These are phyloP conservation scores for Dianthus caryophyllus DNA, from an alignment of 148 eudicot genomes.

Conservation along the genomic window DNA sequence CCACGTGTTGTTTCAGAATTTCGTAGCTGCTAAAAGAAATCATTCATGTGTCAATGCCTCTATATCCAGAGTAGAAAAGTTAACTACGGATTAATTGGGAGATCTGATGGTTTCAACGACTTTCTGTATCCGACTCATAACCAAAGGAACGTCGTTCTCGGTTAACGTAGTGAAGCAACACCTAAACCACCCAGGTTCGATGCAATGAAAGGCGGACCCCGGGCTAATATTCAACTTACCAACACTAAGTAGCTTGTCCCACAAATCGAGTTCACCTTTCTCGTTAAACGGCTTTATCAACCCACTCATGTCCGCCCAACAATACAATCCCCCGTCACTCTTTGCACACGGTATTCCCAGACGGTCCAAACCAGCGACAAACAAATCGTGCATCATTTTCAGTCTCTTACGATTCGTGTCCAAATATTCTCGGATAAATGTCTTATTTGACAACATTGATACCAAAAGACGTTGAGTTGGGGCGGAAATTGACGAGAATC, in stretches of 20 bases:
- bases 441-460: constrained; percentile 66
- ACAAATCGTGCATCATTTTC: constrained; percentile 42
- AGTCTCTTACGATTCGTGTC: constrained; percentile 50
- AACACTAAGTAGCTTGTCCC: constrained; percentile 69
- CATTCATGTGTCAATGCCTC: neutral
- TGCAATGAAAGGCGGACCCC: constrained; percentile 82
- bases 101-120: constrained; percentile 48
- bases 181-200: constrained; percentile 96
- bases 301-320: constrained; percentile 85
- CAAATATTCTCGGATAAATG: constrained; percentile 45
- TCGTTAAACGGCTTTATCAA: constrained; percentile 56
- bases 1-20: neutral
- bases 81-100: constrained; percentile 4
- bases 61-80: neutral
- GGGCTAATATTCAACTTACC: constrained; percentile 77
- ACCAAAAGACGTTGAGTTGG: constrained; percentile 68
- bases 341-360: constrained; percentile 60
- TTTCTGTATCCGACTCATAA: constrained; percentile 51
- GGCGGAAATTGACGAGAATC: constrained; percentile 73
- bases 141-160: constrained; percentile 60
- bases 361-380: constrained; percentile 57
- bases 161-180: constrained; percentile 69
- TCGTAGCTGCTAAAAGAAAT: neutral
- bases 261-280: constrained; percentile 84
- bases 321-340: constrained; percentile 77